Percentiles rank a stretch among this genome's conserved stretches.
These are phyloP conservation scores for Diaporthe caulivora DNA, from an alignment of 2,329 filamentous ascomycete genomes.

Conservation along the genomic window DNA sequence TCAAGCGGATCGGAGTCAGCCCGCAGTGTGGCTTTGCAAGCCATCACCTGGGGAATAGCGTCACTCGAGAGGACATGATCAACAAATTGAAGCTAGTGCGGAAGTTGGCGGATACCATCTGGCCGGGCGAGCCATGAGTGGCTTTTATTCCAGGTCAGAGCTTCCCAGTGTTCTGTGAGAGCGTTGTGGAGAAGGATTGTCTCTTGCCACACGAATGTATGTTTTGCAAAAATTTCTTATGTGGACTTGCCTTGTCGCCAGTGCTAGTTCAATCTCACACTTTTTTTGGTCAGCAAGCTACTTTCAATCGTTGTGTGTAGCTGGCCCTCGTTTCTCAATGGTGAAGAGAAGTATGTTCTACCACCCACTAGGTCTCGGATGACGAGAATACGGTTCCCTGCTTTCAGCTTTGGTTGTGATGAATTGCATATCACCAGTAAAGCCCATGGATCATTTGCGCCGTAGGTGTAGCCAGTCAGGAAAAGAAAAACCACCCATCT, in stretches of 20 bases:
- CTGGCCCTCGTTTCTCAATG: background rate
- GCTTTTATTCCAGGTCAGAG: background rate
- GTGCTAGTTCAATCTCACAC: background rate
- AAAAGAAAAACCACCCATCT: no score
- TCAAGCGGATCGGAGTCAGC: slow-evolving; percentile 75
- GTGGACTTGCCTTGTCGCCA: background rate
- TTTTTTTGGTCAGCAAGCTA: background rate
- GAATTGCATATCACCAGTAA: no score
- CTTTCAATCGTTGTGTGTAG: background rate
- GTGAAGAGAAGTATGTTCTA: background rate
- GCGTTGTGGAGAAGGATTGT: background rate
- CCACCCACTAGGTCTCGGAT: no score
- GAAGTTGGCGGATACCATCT: slow-evolving; percentile 74
- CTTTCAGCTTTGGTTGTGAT: no score
- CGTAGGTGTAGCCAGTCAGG: no score
- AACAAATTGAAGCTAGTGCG: slow-evolving; percentile 77
- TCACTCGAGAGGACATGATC: slow-evolving; percentile 77
- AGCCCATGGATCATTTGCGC: no score
- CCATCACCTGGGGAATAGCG: slow-evolving; percentile 75
- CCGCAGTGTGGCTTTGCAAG: slow-evolving; percentile 80
- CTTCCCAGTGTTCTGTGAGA: background rate
- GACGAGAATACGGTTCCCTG: no score
- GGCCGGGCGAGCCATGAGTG: slow-evolving; percentile 55
- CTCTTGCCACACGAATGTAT: background rate
- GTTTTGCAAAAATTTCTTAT: background rate